Evolutionary conservation across 352 stramenopile genomes (phyloP).

Genomic region (Globisporangium apiculatum): DNA sequence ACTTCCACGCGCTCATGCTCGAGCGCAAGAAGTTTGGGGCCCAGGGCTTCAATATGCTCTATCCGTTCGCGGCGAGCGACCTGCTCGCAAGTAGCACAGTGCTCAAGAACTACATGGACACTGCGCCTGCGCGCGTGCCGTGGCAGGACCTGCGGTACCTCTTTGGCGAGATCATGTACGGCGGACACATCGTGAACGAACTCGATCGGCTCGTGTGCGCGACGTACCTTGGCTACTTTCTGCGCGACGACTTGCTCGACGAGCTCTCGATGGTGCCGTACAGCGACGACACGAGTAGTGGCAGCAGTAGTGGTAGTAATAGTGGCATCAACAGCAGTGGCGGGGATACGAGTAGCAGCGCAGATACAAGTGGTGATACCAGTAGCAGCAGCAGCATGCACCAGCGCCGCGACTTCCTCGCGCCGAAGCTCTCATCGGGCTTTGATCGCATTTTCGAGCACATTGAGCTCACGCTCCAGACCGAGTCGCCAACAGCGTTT

Average conservation of each 20-base stretch:
- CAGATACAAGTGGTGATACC: not conserved
- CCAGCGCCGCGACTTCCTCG: slow-evolving; percentile 53
- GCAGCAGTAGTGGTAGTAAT: slow-evolving; percentile 1
- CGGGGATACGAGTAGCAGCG: slow-evolving; percentile 11
- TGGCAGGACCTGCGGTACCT: slow-evolving; percentile 88
- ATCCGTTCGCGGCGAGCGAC: slow-evolving; percentile 86
- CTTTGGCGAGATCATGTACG: slow-evolving; percentile 89
- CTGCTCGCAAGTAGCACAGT: slow-evolving; percentile 78
- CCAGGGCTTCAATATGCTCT: slow-evolving; percentile 89
- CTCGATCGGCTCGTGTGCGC: slow-evolving; percentile 68
- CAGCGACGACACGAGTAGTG: slow-evolving; percentile 37
- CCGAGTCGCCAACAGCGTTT: slow-evolving; percentile 85
- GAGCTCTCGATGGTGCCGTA: slow-evolving; percentile 88
- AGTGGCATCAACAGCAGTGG: slow-evolving; percentile 14
- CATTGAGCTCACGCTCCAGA: slow-evolving; percentile 72
- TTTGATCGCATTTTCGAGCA: slow-evolving; percentile 87
- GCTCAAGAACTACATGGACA: slow-evolving; percentile 91
- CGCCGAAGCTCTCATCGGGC: slow-evolving; percentile 57
- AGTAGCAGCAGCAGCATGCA: slow-evolving; percentile 16
- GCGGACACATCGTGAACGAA: slow-evolving; percentile 84
- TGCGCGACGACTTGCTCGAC: slow-evolving; percentile 86
- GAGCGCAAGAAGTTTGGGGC: slow-evolving; percentile 90
- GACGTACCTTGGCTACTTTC: slow-evolving; percentile 85
- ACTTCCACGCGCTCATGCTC: slow-evolving; percentile 91
- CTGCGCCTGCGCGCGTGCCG: slow-evolving; percentile 76